Percentiles rank a stretch among this genome's conserved stretches.
phyloP scores from a whole-genome alignment of 1,284 basidiomycete genomes.

The Ganoderma multipileum region DNA sequence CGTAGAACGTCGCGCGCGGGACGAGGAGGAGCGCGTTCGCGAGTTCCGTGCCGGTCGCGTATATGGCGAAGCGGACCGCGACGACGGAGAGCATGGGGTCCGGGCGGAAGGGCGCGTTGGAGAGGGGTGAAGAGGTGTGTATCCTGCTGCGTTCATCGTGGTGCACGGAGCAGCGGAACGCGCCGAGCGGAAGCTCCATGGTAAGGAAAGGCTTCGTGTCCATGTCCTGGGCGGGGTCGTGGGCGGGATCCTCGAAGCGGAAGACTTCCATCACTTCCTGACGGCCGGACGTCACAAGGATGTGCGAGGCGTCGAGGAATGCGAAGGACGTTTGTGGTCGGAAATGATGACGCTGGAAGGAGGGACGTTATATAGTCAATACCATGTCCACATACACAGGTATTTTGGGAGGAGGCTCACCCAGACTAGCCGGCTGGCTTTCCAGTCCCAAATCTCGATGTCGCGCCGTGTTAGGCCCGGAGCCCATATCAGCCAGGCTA shows the following conservation, averaged over 20 bases:
- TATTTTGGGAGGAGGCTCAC: not conserved
- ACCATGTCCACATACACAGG: no score
- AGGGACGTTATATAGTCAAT: not conserved
- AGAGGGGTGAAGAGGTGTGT: conserved; percentile 4
- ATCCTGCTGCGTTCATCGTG: conserved; percentile 11
- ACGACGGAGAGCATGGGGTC: conserved; percentile 11
- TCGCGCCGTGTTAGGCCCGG: not conserved
- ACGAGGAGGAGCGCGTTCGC: conserved; percentile 10
- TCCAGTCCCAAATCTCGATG: conserved; percentile 18
- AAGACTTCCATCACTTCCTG: conserved; percentile 12
- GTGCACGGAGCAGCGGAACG: conserved; percentile 16
- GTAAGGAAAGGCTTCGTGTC: conserved; percentile 4
- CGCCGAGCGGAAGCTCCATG: conserved; percentile 17
- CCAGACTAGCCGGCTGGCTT: conserved; percentile 8
- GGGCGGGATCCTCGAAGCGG: not conserved
- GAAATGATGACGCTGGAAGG: conserved; percentile 8
- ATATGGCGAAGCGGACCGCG: conserved; percentile 14
- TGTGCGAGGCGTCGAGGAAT: conserved; percentile 8
- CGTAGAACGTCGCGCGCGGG: conserved; percentile 11
- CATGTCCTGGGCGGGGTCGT: not conserved
- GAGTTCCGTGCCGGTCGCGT: conserved; percentile 6
- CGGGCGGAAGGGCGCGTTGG: conserved; percentile 7
- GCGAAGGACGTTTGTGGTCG: conserved; percentile 11
- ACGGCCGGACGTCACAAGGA: conserved; percentile 15
- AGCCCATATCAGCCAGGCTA: conserved; percentile 8